A percentile compares a stretch with the other conserved stretches of the same genome.
phyloP scores from a whole-genome alignment of 169 alveolate genomes.

The Amoebophrya sp. region DNA sequence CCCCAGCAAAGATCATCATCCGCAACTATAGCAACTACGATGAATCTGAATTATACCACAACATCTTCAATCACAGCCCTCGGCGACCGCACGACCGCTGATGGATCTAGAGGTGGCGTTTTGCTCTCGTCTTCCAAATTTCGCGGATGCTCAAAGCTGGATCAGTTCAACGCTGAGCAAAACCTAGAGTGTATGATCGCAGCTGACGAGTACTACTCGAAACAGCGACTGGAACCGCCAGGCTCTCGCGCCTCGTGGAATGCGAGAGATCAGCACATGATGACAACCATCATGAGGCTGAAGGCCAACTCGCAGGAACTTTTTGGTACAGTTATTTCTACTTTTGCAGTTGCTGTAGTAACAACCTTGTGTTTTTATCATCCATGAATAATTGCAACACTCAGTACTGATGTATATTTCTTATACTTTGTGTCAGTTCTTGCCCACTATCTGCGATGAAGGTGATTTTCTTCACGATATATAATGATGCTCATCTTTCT shows the following conservation, averaged over 20 bases:
- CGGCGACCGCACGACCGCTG: conserved; percentile 33
- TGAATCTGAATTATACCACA: too few species aligned
- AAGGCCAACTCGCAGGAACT: conserved; percentile 38
- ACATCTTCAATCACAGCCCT: background rate
- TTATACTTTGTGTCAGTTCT: too few species aligned
- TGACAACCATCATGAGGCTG: conserved; percentile 38
- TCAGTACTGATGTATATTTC: too few species aligned
- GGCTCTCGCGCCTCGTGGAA: conserved; percentile 44
- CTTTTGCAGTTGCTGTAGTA: too few species aligned
- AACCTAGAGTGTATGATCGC: conserved; percentile 44
- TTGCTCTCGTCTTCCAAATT: conserved; percentile 22
- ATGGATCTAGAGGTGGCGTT: conserved; percentile 38
- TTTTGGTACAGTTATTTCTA: conserved; percentile 30
- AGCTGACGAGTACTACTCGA: conserved; percentile 42
- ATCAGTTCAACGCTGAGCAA: conserved; percentile 46
- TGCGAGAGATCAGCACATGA: conserved; percentile 44
- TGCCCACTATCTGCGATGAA: too few species aligned
- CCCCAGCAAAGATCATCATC: too few species aligned
- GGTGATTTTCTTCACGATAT: too few species aligned
- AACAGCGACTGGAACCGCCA: conserved; percentile 43
- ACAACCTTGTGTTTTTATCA: too few species aligned
- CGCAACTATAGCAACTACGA: too few species aligned
- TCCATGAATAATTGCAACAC: too few species aligned
- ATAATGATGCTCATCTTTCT: too few species aligned
- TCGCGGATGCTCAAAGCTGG: conserved; percentile 41